Evolutionary conservation across 805 yeast genomes (phyloP).

Genomic region (Metschnikowia reukaufii): DNA sequence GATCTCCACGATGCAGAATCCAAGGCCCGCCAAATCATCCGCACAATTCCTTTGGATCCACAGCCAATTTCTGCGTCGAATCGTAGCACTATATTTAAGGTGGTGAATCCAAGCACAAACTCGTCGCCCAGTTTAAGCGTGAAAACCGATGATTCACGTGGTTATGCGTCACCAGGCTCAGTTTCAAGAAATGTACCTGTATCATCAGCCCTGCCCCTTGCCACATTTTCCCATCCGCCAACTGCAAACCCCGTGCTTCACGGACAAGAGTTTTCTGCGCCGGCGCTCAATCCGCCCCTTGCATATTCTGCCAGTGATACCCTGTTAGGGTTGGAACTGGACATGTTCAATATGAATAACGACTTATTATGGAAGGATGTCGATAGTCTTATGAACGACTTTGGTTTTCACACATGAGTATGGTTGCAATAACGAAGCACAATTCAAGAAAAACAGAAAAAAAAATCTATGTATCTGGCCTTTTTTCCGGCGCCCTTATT

Average conservation of each 20-base stretch:
- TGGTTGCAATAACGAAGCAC: no score
- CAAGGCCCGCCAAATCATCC: conserved; percentile 70
- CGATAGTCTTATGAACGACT: conserved; percentile 86
- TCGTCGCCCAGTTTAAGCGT: conserved; percentile 29
- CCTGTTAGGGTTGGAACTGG: conserved; percentile 31
- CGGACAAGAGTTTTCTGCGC: no score
- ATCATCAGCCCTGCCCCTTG: not conserved
- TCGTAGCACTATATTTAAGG: conserved; percentile 39
- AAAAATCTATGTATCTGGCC: no score
- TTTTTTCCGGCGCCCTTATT: no score
- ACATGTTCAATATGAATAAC: conserved; percentile 47
- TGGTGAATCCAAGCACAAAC: conserved; percentile 35
- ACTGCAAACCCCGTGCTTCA: not conserved
- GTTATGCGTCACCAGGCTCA: conserved; percentile 1
- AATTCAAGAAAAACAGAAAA: no score
- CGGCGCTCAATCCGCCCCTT: not conserved
- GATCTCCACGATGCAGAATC: conserved; percentile 63
- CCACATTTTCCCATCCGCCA: not conserved
- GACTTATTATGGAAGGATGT: conserved; percentile 76
- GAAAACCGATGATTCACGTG: conserved; percentile 9
- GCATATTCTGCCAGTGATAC: conserved; percentile 3
- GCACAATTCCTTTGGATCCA: conserved; percentile 81
- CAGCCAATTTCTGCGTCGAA: conserved; percentile 59
- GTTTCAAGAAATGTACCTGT: not conserved
- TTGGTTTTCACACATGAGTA: conserved; percentile 69